phyloP scores from a whole-genome alignment of 345 rosid species.

The Euphorbia tirucalli region DNA sequence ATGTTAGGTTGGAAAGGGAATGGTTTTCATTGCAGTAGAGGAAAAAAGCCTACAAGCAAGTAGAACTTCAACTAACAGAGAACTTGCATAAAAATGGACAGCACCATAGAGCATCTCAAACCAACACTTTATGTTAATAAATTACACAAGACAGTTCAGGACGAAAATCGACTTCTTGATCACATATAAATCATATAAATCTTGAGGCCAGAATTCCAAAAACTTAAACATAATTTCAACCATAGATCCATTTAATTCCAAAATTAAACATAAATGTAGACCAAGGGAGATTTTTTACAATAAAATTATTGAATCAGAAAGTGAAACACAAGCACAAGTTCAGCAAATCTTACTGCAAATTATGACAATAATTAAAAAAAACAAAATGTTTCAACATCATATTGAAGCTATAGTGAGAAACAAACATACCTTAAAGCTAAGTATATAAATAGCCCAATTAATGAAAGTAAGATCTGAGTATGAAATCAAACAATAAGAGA shows the following conservation, averaged over 20 bases:
- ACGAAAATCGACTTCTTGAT: background rate
- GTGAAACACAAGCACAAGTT: background rate
- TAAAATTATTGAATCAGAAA: background rate
- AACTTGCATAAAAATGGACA: too few relatives aligned
- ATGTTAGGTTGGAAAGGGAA: constrained; percentile 1
- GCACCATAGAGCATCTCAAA: too few relatives aligned
- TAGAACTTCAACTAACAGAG: background rate
- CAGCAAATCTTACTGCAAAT: too few relatives aligned
- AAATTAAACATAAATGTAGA: too few relatives aligned
- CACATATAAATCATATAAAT: background rate
- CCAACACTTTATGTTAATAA: too few relatives aligned
- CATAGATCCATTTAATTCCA: too few relatives aligned
- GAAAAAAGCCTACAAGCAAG: background rate
- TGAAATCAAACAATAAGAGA: background rate
- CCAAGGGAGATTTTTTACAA: too few relatives aligned
- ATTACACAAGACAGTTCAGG: too few relatives aligned
- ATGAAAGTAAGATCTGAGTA: background rate
- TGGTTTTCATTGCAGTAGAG: background rate
- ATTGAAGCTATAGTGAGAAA: background rate
- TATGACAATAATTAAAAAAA: too few relatives aligned
- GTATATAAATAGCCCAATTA: background rate
- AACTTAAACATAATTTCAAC: too few relatives aligned
- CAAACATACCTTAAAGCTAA: too few relatives aligned
- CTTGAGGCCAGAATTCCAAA: background rate
- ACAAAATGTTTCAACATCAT: background rate